These are phyloP conservation scores for Aspergillus ochraceoroseus DNA, from an alignment of 2,329 filamentous ascomycete species.

Conservation along the genomic window DNA sequence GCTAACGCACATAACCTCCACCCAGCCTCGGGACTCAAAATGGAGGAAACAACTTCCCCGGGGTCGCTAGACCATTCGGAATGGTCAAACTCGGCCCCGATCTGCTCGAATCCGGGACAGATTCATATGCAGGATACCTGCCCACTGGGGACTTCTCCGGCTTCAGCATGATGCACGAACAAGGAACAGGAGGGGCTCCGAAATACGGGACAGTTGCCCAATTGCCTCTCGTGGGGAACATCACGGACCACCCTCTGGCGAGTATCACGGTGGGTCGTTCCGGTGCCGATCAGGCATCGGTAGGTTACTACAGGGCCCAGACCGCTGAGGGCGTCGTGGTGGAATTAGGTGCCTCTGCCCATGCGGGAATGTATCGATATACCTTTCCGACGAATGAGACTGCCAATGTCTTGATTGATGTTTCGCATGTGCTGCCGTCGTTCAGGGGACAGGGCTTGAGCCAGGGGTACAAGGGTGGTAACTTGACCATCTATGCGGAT, in stretches of 20 bases:
- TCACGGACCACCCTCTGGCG: constrained; percentile 53
- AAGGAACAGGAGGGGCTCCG: constrained; percentile 63
- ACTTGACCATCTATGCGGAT: constrained; percentile 50
- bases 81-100: constrained; percentile 46
- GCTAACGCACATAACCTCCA: too few relatives aligned
- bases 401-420: constrained; percentile 55
- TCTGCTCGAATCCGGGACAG: constrained; percentile 32
- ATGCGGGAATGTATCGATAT: constrained; percentile 54
- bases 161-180: constrained; percentile 62
- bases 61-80: constrained; percentile 40
- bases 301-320: constrained; percentile 59
- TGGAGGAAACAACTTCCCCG: constrained; percentile 44
- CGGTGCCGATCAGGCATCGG: constrained; percentile 48
- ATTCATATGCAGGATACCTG: constrained; percentile 42
- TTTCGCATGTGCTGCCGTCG: constrained; percentile 62
- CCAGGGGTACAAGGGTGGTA: constrained; percentile 60
- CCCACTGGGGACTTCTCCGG: constrained; percentile 52
- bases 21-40: constrained; percentile 30
- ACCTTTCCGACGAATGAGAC: constrained; percentile 47
- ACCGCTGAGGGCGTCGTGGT: constrained; percentile 54
- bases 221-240: constrained; percentile 50
- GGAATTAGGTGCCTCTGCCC: constrained; percentile 54
- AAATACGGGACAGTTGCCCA: constrained; percentile 65
- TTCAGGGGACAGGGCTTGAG: constrained; percentile 57
- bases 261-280: constrained; percentile 55